Percentiles rank a stretch among this genome's conserved stretches.
phyloP scores from a whole-genome alignment of 192 early-diverging fungal genomes.

The Powellomyces hirtus region DNA sequence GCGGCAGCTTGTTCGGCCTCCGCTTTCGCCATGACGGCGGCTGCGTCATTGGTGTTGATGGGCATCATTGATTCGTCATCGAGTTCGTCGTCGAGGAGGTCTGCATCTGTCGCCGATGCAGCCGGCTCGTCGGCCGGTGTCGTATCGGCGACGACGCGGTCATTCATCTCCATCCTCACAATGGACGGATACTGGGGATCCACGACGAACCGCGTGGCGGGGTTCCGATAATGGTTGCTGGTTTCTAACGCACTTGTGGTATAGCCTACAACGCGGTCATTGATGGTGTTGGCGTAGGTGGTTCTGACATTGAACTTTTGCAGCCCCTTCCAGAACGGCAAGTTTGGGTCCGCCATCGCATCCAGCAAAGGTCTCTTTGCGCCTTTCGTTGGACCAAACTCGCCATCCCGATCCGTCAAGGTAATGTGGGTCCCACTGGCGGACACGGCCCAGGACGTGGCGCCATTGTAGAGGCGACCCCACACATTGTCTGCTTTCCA shows the following conservation, averaged over 20 bases:
- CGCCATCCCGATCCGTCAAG: constrained; percentile 25
- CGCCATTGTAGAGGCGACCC: constrained; percentile 25
- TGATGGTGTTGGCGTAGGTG: constrained; percentile 32
- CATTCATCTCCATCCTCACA: constrained; percentile 3
- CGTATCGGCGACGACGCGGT: too few relatives aligned
- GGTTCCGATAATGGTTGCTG: constrained; percentile 27
- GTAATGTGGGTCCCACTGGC: constrained; percentile 32
- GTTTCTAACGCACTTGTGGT: constrained; percentile 18
- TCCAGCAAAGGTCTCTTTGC: constrained; percentile 26
- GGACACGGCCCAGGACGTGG: background rate
- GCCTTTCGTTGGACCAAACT: background rate
- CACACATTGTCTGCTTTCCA: background rate
- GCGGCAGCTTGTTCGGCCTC: constrained; percentile 1
- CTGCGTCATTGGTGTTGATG: constrained; percentile 12
- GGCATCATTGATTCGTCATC: background rate
- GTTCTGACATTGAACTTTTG: constrained; percentile 20
- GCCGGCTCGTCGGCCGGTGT: background rate
- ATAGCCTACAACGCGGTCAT: constrained; percentile 34
- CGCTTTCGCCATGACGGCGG: background rate
- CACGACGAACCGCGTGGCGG: constrained; percentile 16
- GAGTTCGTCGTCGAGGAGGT: background rate
- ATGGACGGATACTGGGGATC: constrained; percentile 42
- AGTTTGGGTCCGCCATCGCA: constrained; percentile 33
- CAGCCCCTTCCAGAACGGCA: constrained; percentile 34
- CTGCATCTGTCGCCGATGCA: background rate